Evolutionary conservation across 148 eudicot species (phyloP), one percentile per base, ranked within the genome.

Genomic region (Chenopodium formosanum): DNA sequence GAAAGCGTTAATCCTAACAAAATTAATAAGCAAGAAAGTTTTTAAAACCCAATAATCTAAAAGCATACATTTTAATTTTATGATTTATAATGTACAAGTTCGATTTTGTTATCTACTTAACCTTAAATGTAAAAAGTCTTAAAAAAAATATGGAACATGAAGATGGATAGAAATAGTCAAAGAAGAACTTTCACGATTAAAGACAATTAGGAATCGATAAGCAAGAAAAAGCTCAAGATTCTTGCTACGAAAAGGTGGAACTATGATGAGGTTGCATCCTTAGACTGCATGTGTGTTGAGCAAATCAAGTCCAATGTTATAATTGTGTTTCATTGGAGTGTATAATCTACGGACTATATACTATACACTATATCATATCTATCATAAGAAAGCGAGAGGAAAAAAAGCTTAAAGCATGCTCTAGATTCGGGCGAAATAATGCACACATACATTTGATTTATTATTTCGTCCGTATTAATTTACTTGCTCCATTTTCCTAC

Each of bases 321-420:
- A 7, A 82, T 82, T 77, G 81, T 82, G 84, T 82, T 71, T 76
- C 16, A 20, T 50, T 69, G 66, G 81, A 70, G 67, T 34, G 75
- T 79, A 79, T 70, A 79, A 79, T 70, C 81, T 47, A 79, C 17
- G n/a, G 11, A 79, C 50, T 23, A 29, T 76, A 37, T 56, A 52
- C 31, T 82, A 75, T 68, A 71, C 53, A n/a, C 56, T 14, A 66
- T 13, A 58, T 62, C 66, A 20, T 62, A 62, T 62, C 66, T 80
- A 80, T 62, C 83, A 34, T 20, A n/a, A 37, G 65, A 75, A 75
- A 66, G 50, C 53, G 82, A n/a, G 48, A 34, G 25, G 11, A 23
- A 4, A 48, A 44, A 76, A 82, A 76, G 79, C 75, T 71, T 71
- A 71, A 68, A 44, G 84, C 84, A 78, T 82, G 84, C 81, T 80